Conservation (phyloP, 2,329 filamentous ascomycete species). For the Scytalidium sp. region DNA sequence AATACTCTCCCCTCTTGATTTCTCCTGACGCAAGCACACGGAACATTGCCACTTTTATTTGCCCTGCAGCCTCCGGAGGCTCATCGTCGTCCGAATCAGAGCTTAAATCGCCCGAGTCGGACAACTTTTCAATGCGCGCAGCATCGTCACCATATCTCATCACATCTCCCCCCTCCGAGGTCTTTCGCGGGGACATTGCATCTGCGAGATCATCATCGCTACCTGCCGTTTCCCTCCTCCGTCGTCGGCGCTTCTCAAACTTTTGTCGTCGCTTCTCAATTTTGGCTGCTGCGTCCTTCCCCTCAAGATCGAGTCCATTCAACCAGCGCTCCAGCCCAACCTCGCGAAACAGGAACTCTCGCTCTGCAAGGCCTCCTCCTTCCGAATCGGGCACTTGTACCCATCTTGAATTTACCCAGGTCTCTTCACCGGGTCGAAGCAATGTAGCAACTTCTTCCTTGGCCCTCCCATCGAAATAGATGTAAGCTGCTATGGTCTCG, state of each 20-base stretch:
- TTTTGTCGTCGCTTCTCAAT: slow-evolving; percentile 86
- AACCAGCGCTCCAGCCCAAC: slow-evolving; percentile 95
- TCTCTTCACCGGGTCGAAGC: slow-evolving; percentile 89
- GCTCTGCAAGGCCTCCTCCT: slow-evolving; percentile 89
- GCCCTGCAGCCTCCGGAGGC: slow-evolving; percentile 88
- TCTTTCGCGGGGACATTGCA: slow-evolving; percentile 27
- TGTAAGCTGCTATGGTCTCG: slow-evolving; percentile 97
- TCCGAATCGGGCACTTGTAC: slow-evolving; percentile 89
- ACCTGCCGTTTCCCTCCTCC: slow-evolving; percentile 51
- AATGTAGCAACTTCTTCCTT: slow-evolving; percentile 98
- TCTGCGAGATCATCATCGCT: slow-evolving; percentile 43
- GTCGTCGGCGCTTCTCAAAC: slow-evolving; percentile 65
- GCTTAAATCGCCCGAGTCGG: slow-evolving; percentile 65
- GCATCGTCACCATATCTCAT: slow-evolving; percentile 79
- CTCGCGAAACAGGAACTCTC: slow-evolving; percentile 95
- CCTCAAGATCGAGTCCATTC: slow-evolving; percentile 92
- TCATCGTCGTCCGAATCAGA: slow-evolving; percentile 78
- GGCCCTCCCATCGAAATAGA: slow-evolving; percentile 92
- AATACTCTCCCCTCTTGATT: slow-evolving; percentile 97
- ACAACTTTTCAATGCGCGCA: slow-evolving; percentile 69
- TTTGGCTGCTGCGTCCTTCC: slow-evolving; percentile 84
- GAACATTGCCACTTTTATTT: slow-evolving; percentile 98
- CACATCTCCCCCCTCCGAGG: slow-evolving; percentile 46
- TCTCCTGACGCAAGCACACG: slow-evolving; percentile 92
- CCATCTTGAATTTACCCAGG: slow-evolving; percentile 98